A percentile compares a stretch with the other conserved stretches of the same genome.
Conservation (phyloP, 225 moss, liverwort and hornwort genomes). For the Lunularia cruciata region DNA sequence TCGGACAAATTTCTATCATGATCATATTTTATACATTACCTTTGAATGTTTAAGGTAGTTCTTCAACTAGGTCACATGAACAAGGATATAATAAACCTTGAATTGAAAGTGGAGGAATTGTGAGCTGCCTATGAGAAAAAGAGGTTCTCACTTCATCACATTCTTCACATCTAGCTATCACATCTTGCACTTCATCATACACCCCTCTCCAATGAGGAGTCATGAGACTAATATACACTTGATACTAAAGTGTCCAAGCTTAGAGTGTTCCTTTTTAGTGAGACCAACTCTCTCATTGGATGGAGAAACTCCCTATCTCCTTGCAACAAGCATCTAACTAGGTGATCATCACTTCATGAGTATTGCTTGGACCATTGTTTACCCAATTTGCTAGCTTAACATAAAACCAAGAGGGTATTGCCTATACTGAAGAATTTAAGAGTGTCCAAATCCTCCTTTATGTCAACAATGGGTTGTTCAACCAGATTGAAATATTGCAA, state of each 20-base stretch:
- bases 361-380: background rate
- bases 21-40: conserved; percentile 2
- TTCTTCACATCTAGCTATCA: conserved; percentile 2
- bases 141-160: background rate
- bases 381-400: background rate
- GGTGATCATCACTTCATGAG: background rate
- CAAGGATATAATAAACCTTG: background rate
- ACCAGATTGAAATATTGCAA: background rate
- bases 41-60: background rate
- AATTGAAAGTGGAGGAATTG: conserved; percentile 16
- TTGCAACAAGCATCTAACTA: conserved; percentile 2
- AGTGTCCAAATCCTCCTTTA: background rate
- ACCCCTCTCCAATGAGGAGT: background rate
- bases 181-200: background rate
- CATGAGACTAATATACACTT: conserved; percentile 11
- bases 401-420: background rate
- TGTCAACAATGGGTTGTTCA: background rate
- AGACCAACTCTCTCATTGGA: background rate
- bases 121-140: conserved; percentile 4
- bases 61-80: conserved; percentile 7
- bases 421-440: background rate
- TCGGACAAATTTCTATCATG: conserved; percentile 20
- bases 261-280: conserved; percentile 7
- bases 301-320: conserved; percentile 10
- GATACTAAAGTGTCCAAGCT: conserved; percentile 22